Base-by-base conservation (phyloP, 179 eudicot genomes). In the Gypsophila paniculata region DNA sequence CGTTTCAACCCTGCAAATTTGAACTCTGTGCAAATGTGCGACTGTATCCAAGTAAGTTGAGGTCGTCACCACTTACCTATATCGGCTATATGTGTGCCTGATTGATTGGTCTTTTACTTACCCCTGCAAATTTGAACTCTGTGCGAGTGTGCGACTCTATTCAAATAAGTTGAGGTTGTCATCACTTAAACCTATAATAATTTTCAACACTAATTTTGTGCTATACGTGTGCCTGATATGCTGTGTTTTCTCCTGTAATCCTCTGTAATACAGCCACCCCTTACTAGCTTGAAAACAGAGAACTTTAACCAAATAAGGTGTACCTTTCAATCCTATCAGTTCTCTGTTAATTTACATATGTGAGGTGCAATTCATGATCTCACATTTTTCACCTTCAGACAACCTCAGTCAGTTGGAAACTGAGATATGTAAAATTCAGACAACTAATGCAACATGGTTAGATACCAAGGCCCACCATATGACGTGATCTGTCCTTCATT, bases 401-500 rank as follows among this genome's bases (percentile, higher is more conserved):
- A 75, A 61, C 74, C 19, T 39, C 19, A 49, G 25, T 49, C 15
- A 29, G 34, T 29, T 29, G 34, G 34, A 29, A 29, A 46, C 11
- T 44, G 29, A 21, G 26, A 44, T 36, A 5, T 63, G 66, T 36
- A 32, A 51, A 25, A 18, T 9, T 63, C 17, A 14, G 2, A 39
- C 22, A 58, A 17, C 49, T 49, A 42, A 38, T 49, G 73, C n/a
- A 22, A 4, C 46, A 26, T 59, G 32, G 49, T 8, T 21, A 72
- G 57, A 44, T 55, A 58, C 34, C n/a, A n/a, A n/a, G n/a, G n/a
- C n/a, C n/a, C 34, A 29, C 34, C 61, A 69, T 65, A 44, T 61
- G 52, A 71, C 51, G 39, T 73, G 61, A 71, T 55, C 46, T 60
- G 63, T n/a, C 48, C 14, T 72, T 36, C 11, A 59, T 48, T 34